A percentile compares a stretch with the other conserved stretches of the same genome.
Evolutionary conservation across 2,329 filamentous ascomycete genomes (phyloP).

Genomic region (Peltaster fructicola): DNA sequence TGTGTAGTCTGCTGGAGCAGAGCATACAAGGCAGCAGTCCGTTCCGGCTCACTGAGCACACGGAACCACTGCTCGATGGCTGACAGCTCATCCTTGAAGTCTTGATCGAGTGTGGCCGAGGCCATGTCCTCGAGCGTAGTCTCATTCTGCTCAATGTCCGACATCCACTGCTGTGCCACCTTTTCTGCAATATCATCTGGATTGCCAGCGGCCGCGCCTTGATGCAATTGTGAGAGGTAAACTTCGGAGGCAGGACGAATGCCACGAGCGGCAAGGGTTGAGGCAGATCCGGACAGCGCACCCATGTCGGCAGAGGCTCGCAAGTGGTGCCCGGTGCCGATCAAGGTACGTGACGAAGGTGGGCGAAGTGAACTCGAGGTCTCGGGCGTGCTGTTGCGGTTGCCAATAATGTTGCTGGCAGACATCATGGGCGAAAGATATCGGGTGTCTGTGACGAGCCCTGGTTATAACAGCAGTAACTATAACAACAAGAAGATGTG

Average conservation of each 20-base stretch:
- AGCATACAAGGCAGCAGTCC: conserved; percentile 87
- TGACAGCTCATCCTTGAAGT: conserved; percentile 97
- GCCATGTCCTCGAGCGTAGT: conserved; percentile 99
- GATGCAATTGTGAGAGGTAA: conserved; percentile 59
- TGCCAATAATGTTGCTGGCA: conserved; percentile 35
- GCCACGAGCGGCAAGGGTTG: conserved; percentile 50
- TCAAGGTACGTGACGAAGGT: conserved; percentile 34
- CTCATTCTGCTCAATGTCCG: conserved; percentile 97
- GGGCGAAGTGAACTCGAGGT: conserved; percentile 63
- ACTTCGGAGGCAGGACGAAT: conserved; percentile 93
- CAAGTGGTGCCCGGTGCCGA: conserved; percentile 68
- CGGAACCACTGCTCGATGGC: conserved; percentile 99
- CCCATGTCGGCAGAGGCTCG: conserved; percentile 95
- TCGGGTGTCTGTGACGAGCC: too few relatives aligned
- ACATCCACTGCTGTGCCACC: conserved; percentile 94
- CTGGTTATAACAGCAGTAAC: too few relatives aligned
- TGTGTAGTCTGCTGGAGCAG: conserved; percentile 95
- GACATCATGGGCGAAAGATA: too few relatives aligned
- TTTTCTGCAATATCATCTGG: conserved; percentile 80
- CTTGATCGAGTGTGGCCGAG: conserved; percentile 92
- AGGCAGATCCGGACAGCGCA: conserved; percentile 48
- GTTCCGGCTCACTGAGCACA: conserved; percentile 87
- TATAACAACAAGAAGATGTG: too few relatives aligned
- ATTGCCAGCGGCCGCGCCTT: conserved; percentile 48
- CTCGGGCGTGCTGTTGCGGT: conserved; percentile 95